A percentile compares a stretch with the other conserved stretches of the same genome.
Conservation (phyloP, 768 basidiomycete genomes). For the Russula griseocarnosa region DNA sequence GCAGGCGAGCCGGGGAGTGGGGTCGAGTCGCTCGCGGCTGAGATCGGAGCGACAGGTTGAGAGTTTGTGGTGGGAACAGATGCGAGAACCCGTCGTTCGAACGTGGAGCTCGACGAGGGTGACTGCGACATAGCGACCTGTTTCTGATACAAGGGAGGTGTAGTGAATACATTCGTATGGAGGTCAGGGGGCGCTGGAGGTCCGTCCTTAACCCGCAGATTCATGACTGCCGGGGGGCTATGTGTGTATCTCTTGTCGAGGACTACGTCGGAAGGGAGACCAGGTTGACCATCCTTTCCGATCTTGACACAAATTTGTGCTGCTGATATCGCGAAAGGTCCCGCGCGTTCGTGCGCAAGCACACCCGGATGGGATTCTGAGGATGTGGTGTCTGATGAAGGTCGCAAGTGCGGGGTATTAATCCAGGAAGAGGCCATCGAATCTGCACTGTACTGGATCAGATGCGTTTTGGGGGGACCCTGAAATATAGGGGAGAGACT, state of each 20-base stretch:
- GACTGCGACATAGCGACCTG: not conserved
- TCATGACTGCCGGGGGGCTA: not conserved
- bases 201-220: not conserved
- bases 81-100: not conserved
- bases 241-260: not conserved
- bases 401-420: not conserved
- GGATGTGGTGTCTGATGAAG: not conserved
- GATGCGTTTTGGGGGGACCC: not conserved
- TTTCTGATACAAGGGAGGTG: not conserved
- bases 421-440: conserved; percentile 1
- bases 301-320: not conserved
- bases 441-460: not conserved
- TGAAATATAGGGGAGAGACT: not conserved
- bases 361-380: not conserved
- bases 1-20: not conserved
- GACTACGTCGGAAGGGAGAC: not conserved
- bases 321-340: not conserved
- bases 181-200: not conserved
- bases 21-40: not conserved
- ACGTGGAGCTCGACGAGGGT: not conserved
- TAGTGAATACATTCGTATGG: not conserved
- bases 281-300: not conserved
- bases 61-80: not conserved
- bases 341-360: not conserved
- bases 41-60: not conserved